phyloP scores from a whole-genome alignment of 352 stramenopile species.

The Blastocystis sp. region DNA sequence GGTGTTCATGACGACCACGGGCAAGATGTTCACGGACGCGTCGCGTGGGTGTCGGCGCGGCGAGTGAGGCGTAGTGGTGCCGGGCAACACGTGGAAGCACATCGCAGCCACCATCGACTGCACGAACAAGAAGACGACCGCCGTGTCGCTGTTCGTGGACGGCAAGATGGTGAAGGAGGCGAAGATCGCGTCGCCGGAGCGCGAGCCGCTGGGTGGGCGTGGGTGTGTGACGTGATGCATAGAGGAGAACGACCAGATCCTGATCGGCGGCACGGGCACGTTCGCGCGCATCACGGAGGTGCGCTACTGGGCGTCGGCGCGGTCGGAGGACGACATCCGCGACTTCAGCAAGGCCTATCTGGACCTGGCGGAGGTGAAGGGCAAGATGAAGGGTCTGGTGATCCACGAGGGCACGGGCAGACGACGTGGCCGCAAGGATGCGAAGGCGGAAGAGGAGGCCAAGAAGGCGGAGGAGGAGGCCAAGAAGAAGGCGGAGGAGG shows the following conservation, averaged over 20 bases:
- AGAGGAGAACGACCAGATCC: conserved; percentile 69
- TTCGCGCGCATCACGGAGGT: conserved; percentile 66
- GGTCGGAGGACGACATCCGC: conserved; percentile 62
- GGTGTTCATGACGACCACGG: conserved; percentile 51
- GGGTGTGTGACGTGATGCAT: neutral
- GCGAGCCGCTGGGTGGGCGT: conserved; percentile 50
- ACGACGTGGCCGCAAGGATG: conserved; percentile 29
- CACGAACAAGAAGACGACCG: conserved; percentile 54
- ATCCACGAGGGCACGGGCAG: conserved; percentile 28
- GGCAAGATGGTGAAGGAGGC: conserved; percentile 57
- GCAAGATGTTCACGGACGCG: conserved; percentile 61
- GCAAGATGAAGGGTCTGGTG: conserved; percentile 69
- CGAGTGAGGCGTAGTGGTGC: conserved; percentile 51
- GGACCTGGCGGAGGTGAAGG: conserved; percentile 63
- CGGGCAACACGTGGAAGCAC: conserved; percentile 59
- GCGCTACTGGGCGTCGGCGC: conserved; percentile 61
- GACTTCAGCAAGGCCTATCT: conserved; percentile 55
- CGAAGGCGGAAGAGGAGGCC: conserved; percentile 9
- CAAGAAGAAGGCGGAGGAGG: neutral
- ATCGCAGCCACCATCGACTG: conserved; percentile 45
- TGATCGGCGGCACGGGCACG: conserved; percentile 53
- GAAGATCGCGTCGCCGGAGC: conserved; percentile 62
- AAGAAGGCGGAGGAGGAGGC: conserved; percentile 15
- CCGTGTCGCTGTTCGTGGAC: conserved; percentile 60
- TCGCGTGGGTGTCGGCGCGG: neutral